Evolutionary conservation across 1,139 yeast genomes (phyloP).

Genomic region (Suhomyces choctaworum): DNA sequence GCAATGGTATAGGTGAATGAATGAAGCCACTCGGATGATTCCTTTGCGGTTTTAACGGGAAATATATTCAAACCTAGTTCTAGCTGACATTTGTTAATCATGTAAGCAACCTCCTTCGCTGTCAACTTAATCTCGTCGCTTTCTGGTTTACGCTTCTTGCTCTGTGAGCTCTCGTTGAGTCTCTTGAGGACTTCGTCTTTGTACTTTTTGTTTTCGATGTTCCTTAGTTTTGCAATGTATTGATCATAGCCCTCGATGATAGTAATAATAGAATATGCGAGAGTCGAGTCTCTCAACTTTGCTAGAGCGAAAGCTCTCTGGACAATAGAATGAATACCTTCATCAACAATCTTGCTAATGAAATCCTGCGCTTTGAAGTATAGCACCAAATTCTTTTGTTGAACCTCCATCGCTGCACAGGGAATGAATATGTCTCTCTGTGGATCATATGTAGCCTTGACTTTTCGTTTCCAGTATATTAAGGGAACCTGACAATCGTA

Average conservation of each 20-base stretch:
- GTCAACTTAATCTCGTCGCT: constrained; percentile 22
- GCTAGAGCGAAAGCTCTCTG: constrained; percentile 23
- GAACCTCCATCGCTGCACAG: constrained; percentile 34
- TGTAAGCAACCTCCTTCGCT: constrained; percentile 38
- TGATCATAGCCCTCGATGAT: constrained; percentile 52
- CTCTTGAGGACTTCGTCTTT: constrained; percentile 38
- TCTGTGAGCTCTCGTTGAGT: constrained; percentile 14
- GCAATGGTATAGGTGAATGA: constrained; percentile 60
- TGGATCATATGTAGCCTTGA: constrained; percentile 43
- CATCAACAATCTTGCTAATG: constrained; percentile 33
- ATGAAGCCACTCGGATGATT: constrained; percentile 54
- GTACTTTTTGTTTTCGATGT: constrained; percentile 48
- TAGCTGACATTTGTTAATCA: constrained; percentile 32
- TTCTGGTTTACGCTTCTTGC: constrained; percentile 4
- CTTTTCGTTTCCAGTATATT: constrained; percentile 38
- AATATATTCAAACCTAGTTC: constrained; percentile 45
- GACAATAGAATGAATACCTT: constrained; percentile 21
- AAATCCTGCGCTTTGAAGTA: constrained; percentile 50
- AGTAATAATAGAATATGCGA: constrained; percentile 33
- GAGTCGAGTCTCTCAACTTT: constrained; percentile 10
- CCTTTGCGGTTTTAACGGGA: constrained; percentile 46
- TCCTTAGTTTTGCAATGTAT: constrained; percentile 42
- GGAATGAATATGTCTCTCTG: constrained; percentile 57
- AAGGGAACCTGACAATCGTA: constrained; percentile 26
- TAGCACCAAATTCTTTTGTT: constrained; percentile 47